Evolutionary conservation across 1,284 basidiomycete species (phyloP), one percentile per base, ranked within the genome.

Genomic region (Cryptococcus amylolentus): DNA sequence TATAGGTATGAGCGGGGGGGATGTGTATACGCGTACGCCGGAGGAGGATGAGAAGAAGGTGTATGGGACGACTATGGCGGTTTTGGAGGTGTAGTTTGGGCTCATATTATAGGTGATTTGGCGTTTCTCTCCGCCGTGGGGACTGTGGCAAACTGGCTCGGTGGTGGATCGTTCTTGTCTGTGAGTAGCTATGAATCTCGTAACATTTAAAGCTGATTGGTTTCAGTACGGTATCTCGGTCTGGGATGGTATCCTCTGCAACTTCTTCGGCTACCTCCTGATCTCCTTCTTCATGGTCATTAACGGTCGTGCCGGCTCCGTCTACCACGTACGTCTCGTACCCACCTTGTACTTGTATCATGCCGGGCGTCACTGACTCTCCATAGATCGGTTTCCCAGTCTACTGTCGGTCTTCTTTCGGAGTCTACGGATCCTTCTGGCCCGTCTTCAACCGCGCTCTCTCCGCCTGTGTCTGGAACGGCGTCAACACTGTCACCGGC

Each of bases 381-480:
- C 26, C 18, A 68, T 86, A 88, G 70, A 74, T 88, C 64, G 86
- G 85, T 4, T 91, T 89, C 73, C 88, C 88, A 2, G 85, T 89
- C 35, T 86, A 89, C 23, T 82, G 83, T n/a, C 81, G 87, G 18
- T 84, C 66, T 18, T 86, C 84, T 54, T 91, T 91, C 69, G 89
- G 89, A 7, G 72, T 90, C n/a, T 89, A 84, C 78, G 89, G 88
- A 14, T 85, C 84, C 48, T 69, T 89, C 45, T 91, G 89, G 89
- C 88, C 87, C 55, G 83, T 87, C 0, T 86, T 90, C 76, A 88
- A 88, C 75, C 82, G 88, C 26, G 86, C 84, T 38, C 86, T 80
- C 7, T 90, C 88, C 10, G 68, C 55, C 53, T 83, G 81, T 64
- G 82, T 88, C 44, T 88, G 87, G 87, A 65, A 64, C 56, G 64